These are phyloP conservation scores for Phytophthora lateralis DNA, from an alignment of 352 stramenopile genomes.

Conservation along the genomic window DNA sequence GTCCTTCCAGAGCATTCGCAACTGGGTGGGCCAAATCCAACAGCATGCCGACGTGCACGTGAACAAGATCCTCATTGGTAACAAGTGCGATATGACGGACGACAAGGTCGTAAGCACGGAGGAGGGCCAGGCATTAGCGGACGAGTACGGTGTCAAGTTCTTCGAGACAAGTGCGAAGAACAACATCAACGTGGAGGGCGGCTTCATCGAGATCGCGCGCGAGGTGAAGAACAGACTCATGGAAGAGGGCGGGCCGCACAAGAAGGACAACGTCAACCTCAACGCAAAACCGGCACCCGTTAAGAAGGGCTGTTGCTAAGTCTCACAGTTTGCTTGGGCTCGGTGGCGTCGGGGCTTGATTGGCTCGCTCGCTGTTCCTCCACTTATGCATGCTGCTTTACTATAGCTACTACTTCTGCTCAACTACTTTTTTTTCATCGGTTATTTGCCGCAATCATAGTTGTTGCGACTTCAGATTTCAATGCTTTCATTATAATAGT, in stretches of 20 bases:
- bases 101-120: slow-evolving; percentile 96
- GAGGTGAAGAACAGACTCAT: slow-evolving; percentile 91
- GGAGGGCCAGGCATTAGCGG: slow-evolving; percentile 94
- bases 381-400: slow-evolving; percentile 35
- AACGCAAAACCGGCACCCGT: slow-evolving; percentile 67
- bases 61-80: slow-evolving; percentile 99
- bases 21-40: slow-evolving; percentile 98
- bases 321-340: slow-evolving; percentile 34
- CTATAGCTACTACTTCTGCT: slow-evolving; percentile 42
- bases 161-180: slow-evolving; percentile 96
- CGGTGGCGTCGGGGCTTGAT: slow-evolving; percentile 21
- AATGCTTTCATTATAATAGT: not conserved
- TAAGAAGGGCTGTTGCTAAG: slow-evolving; percentile 90
- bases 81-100: slow-evolving; percentile 99
- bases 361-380: slow-evolving; percentile 18
- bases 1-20: slow-evolving; percentile 97
- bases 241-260: slow-evolving; percentile 87
- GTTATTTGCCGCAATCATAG: not conserved
- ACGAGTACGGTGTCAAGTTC: slow-evolving; percentile 96
- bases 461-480: not conserved
- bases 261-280: slow-evolving; percentile 87
- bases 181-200: slow-evolving; percentile 95
- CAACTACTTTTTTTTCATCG: slow-evolving; percentile 39
- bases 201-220: slow-evolving; percentile 89
- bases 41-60: slow-evolving; percentile 99